Evolutionary conservation across 148 eudicot genomes (phyloP).

Genomic region (Vaccinium vitisidaea): DNA sequence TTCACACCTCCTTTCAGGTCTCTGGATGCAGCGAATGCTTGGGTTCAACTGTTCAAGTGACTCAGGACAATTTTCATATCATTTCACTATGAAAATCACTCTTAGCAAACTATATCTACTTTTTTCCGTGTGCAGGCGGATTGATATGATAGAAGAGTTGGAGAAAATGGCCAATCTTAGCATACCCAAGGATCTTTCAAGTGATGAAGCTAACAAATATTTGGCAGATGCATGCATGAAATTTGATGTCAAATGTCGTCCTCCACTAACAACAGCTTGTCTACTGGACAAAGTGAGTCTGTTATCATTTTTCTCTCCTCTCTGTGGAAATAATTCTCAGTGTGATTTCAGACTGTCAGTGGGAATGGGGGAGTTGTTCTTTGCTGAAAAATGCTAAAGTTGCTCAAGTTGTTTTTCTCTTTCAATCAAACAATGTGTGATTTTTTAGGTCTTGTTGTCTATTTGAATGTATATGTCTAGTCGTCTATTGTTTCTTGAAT

Average conservation of each 20-base stretch:
- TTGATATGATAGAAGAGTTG: constrained; percentile 87
- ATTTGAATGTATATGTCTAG: neutral
- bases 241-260: constrained; percentile 81
- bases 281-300: constrained; percentile 75
- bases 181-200: constrained; percentile 78
- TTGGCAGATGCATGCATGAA: constrained; percentile 67
- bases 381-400: neutral
- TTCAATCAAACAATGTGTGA: neutral
- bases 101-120: neutral
- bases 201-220: constrained; percentile 72
- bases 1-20: constrained; percentile 99
- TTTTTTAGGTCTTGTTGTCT: neutral
- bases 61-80: neutral
- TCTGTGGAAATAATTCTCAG: neutral
- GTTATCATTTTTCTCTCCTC: neutral
- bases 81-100: neutral
- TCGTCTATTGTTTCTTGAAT: neutral
- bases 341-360: neutral
- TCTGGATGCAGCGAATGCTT: constrained; percentile 7
- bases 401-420: neutral
- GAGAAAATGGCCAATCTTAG: constrained; percentile 79
- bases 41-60: neutral
- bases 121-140: constrained; percentile 48
- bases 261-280: constrained; percentile 87
- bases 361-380: neutral